A percentile compares a stretch with the other conserved stretches of the same genome.
phyloP scores from a whole-genome alignment of 768 basidiomycete species.

The Suillus weaverae region DNA sequence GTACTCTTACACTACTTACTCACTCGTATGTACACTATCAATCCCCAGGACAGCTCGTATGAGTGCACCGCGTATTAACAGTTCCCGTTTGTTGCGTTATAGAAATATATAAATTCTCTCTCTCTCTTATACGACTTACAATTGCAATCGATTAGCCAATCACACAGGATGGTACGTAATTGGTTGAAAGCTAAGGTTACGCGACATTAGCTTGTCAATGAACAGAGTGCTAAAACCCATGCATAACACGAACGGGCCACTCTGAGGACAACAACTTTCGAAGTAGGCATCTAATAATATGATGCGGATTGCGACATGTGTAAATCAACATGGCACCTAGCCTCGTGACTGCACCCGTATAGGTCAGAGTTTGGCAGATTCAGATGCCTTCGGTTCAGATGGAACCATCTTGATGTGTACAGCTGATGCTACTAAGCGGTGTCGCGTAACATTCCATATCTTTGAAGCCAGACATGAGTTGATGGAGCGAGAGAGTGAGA shows the following conservation, averaged over 20 bases:
- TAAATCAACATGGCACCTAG: not conserved
- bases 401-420: slow-evolving; percentile 58
- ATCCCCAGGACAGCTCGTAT: no score
- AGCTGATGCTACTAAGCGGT: slow-evolving; percentile 54
- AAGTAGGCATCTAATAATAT: not conserved
- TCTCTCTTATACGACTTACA: no score
- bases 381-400: slow-evolving; percentile 23
- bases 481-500: not conserved
- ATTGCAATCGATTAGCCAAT: no score
- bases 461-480: slow-evolving; percentile 18
- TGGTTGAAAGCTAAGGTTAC: not conserved
- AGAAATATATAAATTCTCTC: no score
- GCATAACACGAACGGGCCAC: not conserved
- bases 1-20: no score
- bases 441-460: slow-evolving; percentile 59
- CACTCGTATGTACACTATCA: no score
- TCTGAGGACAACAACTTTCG: not conserved
- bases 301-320: not conserved
- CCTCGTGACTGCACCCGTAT: not conserved
- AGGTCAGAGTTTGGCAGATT: slow-evolving; percentile 21
- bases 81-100: no score
- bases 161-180: no score
- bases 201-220: not conserved
- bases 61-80: no score
- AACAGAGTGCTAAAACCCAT: not conserved